Base-by-base conservation (phyloP, 495 filamentous ascomycete species). In the Penicillium parvum region DNA sequence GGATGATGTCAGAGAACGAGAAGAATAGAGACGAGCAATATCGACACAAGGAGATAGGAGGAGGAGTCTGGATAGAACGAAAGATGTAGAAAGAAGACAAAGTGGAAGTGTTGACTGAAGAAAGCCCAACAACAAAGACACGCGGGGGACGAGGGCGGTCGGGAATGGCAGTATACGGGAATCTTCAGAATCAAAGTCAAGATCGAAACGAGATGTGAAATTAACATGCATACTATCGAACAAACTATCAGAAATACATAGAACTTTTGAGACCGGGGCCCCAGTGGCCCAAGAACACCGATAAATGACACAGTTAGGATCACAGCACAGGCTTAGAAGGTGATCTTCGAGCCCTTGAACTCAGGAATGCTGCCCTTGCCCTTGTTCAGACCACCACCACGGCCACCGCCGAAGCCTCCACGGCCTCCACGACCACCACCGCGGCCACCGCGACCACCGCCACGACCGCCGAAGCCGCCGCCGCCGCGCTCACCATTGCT, bases 281-380 rank as follows among this genome's bases (percentile, higher is more conserved):
- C 51, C 39, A 44, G 40, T 43, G 38, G 54, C 51, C 58, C 49
- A 46, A 18, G 16, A 37, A 37, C 48, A 49, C 53, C 41, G 18
- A 44, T 35, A 47, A 35, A 43, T 27, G 32, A 22, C 27, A 51
- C 32, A 47, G 46, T 29, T 35, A 43, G 28, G n/a, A 45, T 18
- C 15, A 43, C 43, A 17, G 22, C 32, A 27, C n/a, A 36, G 38
- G 42, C 45, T 77, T 85, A 87, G 64, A 98, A 96, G 51, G 84
- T 92, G 65, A 79, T 82, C 81, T 94, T 95, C 76, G 83, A 84
- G 57, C 92, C 92, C 72, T 87, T 76, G 77, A 90, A 96, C 65
- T 88, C 85, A 26, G 85, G 81, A 52, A 90, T 87, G 43, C 78
- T 76, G 40, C 86, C 86, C 59, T 81, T 76, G 71, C 81, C 86